These are phyloP conservation scores for Drechslerella dactyloides DNA, from an alignment of 2,329 filamentous ascomycete genomes.

Conservation along the genomic window DNA sequence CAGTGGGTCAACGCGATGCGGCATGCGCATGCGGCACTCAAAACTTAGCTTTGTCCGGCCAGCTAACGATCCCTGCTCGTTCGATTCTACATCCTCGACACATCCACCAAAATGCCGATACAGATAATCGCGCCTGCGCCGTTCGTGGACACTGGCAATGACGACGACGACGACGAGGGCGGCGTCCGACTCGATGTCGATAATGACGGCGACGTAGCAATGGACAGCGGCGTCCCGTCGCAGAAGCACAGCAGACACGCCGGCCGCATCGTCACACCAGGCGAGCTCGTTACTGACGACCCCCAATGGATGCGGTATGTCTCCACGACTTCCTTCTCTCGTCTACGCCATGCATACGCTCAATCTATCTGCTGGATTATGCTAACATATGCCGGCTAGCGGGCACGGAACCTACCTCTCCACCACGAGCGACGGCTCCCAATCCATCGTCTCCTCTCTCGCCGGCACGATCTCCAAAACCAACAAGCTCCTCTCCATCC, in stretches of 20 bases:
- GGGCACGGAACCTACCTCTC: conserved; percentile 90
- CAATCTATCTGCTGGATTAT: conserved; percentile 8
- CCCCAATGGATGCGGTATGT: conserved; percentile 90
- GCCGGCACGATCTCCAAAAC: conserved; percentile 89
- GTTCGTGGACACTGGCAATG: conserved; percentile 67
- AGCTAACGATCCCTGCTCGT: background rate
- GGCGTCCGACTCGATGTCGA: conserved; percentile 61
- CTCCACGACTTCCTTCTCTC: background rate
- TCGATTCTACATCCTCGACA: background rate
- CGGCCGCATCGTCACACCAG: conserved; percentile 76
- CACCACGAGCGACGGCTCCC: conserved; percentile 63
- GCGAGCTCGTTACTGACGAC: conserved; percentile 84
- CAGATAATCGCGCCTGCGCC: conserved; percentile 47
- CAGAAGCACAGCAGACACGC: conserved; percentile 15
- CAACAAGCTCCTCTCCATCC: conserved; percentile 94
- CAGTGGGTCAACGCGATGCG: conserved; percentile 9
- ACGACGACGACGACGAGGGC: conserved; percentile 71
- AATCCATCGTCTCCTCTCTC: conserved; percentile 81
- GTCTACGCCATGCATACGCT: conserved; percentile 17
- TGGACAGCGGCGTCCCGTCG: conserved; percentile 25
- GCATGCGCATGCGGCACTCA: conserved; percentile 20
- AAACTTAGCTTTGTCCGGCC: conserved; percentile 3
- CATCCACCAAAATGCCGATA: conserved; percentile 37
- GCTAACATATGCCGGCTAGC: conserved; percentile 60
- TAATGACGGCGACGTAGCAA: conserved; percentile 51